Evolutionary conservation across 371 early-diverging fungal genomes (phyloP).

Genomic region (Phascolomyces articulosus): DNA sequence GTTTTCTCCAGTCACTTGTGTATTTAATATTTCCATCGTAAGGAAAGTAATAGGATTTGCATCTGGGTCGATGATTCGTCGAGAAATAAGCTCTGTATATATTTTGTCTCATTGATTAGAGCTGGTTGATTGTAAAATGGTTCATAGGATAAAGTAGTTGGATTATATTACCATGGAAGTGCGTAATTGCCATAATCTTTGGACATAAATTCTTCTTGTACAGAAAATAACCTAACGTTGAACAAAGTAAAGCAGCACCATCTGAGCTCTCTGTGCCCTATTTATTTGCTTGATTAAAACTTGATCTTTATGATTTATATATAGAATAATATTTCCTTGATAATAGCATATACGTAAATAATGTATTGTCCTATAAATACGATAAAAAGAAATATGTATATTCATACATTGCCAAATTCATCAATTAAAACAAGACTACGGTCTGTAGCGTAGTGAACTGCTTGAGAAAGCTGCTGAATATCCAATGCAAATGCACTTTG

Average conservation of each 20-base stretch:
- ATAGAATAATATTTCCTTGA: too few relatives aligned
- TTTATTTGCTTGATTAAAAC: background rate
- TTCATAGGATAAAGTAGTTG: too few relatives aligned
- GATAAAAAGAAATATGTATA: too few relatives aligned
- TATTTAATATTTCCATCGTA: slow-evolving; percentile 32
- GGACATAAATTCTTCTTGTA: slow-evolving; percentile 38
- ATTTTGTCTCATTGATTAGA: too few relatives aligned
- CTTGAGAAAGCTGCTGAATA: slow-evolving; percentile 65
- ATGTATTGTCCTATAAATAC: too few relatives aligned
- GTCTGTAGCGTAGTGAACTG: slow-evolving; percentile 52
- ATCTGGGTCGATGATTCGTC: slow-evolving; percentile 3
- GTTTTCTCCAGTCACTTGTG: background rate
- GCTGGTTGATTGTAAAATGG: too few relatives aligned
- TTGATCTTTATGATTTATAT: too few relatives aligned
- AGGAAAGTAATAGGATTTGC: slow-evolving; percentile 18
- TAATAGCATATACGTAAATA: too few relatives aligned
- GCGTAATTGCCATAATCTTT: slow-evolving; percentile 62
- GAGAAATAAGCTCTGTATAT: slow-evolving; percentile 16
- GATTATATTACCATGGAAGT: slow-evolving; percentile 66
- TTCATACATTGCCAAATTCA: slow-evolving; percentile 59
- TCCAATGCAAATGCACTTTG: slow-evolving; percentile 77
- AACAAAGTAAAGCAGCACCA: slow-evolving; percentile 67
- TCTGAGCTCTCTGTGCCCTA: slow-evolving; percentile 51
- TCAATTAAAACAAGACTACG: slow-evolving; percentile 65
- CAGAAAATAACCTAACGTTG: slow-evolving; percentile 56